Conservation (phyloP, 2,329 filamentous ascomycete species). For the Sporothrix euskadiensis region DNA sequence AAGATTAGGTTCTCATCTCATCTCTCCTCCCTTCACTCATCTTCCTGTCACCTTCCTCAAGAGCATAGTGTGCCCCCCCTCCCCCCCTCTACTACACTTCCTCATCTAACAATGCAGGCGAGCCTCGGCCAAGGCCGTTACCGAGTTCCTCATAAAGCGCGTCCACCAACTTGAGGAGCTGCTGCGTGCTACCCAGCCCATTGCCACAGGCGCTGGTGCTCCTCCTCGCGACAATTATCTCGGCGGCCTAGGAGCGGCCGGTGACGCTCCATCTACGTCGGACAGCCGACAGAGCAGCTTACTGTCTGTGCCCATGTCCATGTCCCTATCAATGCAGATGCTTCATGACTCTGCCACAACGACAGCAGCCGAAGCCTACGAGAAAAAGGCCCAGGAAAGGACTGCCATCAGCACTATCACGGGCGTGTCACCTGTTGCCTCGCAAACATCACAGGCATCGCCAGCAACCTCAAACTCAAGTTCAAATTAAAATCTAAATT, state of each 20-base stretch:
- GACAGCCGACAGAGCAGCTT: background rate
- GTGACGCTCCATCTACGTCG: background rate
- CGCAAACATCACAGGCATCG: background rate
- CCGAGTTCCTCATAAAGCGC: constrained; percentile 14
- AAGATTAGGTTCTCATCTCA: constrained; percentile 3
- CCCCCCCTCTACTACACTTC: background rate
- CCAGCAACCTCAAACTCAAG: background rate
- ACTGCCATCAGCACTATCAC: background rate
- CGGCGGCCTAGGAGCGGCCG: background rate
- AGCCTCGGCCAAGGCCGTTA: constrained; percentile 18
- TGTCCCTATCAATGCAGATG: background rate
- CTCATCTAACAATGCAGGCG: background rate
- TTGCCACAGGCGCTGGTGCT: background rate
- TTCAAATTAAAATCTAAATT: too few species aligned
- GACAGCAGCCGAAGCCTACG: constrained; percentile 6
- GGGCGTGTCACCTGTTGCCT: background rate
- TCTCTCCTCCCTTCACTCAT: background rate
- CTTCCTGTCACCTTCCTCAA: background rate
- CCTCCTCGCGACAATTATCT: background rate
- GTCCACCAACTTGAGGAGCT: constrained; percentile 21
- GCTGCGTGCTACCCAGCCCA: constrained; percentile 8
- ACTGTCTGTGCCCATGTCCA: background rate
- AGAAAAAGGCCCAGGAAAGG: background rate
- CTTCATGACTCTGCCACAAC: background rate
- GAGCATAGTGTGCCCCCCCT: background rate